A percentile compares a stretch with the other conserved stretches of the same genome.
Conservation (phyloP, 1,139 yeast genomes). For the Candida sp. region DNA sequence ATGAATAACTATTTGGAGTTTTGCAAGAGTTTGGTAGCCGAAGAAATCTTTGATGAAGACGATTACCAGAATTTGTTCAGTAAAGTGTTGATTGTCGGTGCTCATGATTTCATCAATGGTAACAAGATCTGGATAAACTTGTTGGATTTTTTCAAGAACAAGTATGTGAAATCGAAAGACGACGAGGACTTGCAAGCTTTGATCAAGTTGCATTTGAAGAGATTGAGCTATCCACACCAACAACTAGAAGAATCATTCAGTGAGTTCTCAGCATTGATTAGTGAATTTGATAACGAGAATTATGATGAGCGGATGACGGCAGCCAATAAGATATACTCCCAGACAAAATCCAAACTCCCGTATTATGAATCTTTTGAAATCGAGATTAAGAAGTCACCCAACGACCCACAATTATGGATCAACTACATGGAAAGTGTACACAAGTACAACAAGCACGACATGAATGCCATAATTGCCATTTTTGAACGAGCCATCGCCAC, state of each 20-base stretch:
- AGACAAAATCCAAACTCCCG: constrained; percentile 29
- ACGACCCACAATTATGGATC: constrained; percentile 29
- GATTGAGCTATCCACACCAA: constrained; percentile 48
- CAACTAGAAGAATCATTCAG: constrained; percentile 45
- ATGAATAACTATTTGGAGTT: constrained; percentile 23
- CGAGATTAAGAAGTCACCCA: constrained; percentile 19
- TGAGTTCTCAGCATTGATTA: constrained; percentile 47
- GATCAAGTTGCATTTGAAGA: constrained; percentile 29
- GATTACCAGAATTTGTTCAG: constrained; percentile 19
- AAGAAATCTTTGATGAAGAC: constrained; percentile 13
- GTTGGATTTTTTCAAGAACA: constrained; percentile 17
- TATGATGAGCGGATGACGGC: constrained; percentile 44
- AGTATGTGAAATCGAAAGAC: constrained; percentile 13
- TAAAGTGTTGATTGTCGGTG: constrained; percentile 29
- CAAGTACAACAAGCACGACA: constrained; percentile 18
- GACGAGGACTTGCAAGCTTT: constrained; percentile 22
- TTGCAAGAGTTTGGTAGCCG: background rate
- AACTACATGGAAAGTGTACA: constrained; percentile 33
- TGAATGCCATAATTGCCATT: constrained; percentile 19
- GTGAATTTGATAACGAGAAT: constrained; percentile 25
- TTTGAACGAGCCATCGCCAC: constrained; percentile 24
- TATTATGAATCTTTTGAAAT: constrained; percentile 33
- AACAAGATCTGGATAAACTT: constrained; percentile 38
- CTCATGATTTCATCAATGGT: constrained; percentile 38
- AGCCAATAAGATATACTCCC: constrained; percentile 39